Conservation (phyloP, 768 basidiomycete genomes). For the Filobasidium wieringae region DNA sequence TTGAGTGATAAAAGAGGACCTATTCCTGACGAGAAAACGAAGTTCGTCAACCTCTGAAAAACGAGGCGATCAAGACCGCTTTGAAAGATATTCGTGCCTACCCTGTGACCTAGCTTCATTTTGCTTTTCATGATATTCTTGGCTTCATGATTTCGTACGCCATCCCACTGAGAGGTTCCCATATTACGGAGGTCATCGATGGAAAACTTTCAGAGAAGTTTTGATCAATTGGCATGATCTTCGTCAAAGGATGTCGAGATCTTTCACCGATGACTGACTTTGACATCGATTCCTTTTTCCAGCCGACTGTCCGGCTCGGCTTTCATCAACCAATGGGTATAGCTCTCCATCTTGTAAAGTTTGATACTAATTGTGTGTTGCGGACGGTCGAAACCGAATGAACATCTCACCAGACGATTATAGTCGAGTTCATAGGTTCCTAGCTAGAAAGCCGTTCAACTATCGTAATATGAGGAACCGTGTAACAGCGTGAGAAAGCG, state of each 20-base stretch:
- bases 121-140: conserved; percentile 37
- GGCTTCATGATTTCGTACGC: conserved; percentile 35
- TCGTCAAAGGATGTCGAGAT: not conserved
- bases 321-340: conserved; percentile 40
- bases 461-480: too few species aligned
- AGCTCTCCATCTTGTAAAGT: conserved; percentile 3
- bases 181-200: conserved; percentile 37
- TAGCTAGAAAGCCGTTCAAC: too few species aligned
- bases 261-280: conserved; percentile 18
- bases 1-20: conserved; percentile 38
- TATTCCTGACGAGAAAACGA: not conserved
- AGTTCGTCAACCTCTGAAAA: not conserved
- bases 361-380: too few species aligned
- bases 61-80: too few species aligned
- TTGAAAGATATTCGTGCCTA: not conserved
- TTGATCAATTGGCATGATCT: not conserved
- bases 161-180: conserved; percentile 34
- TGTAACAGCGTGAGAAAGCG: too few species aligned
- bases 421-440: too few species aligned
- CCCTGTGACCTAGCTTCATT: conserved; percentile 36
- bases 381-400: too few species aligned
- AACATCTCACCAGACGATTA: too few species aligned
- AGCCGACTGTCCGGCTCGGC: conserved; percentile 39
- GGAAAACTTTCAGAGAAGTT: not conserved
- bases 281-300: conserved; percentile 40